Conservation (phyloP, 306 rosid genomes). For the Pterocarpus macrocarpus region DNA sequence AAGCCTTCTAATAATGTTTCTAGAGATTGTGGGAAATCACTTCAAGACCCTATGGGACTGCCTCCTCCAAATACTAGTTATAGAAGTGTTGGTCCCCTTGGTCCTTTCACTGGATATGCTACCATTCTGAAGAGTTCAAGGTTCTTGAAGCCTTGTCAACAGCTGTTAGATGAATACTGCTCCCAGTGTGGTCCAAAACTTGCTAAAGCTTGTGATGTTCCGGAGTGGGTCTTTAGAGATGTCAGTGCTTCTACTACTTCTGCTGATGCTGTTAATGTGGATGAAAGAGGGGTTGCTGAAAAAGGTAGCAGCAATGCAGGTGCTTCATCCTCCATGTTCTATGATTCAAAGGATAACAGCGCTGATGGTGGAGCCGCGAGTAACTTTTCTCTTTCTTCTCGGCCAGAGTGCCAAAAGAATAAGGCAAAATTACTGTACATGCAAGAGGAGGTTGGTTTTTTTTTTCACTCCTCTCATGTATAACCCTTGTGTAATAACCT, state of each 20-base stretch:
- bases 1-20: constrained; percentile 48
- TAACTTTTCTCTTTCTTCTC: constrained; percentile 59
- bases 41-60: constrained; percentile 58
- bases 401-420: constrained; percentile 76
- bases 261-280: constrained; percentile 45
- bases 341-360: constrained; percentile 58
- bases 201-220: constrained; percentile 36
- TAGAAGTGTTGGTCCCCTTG: constrained; percentile 80
- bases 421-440: constrained; percentile 81
- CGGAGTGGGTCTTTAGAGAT: constrained; percentile 61
- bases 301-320: constrained; percentile 54
- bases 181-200: constrained; percentile 36
- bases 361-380: constrained; percentile 61
- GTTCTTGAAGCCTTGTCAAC: constrained; percentile 79
- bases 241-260: constrained; percentile 50
- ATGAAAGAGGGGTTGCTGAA: constrained; percentile 47
- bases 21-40: constrained; percentile 56
- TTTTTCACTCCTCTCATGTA: constrained; percentile 5
- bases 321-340: constrained; percentile 62
- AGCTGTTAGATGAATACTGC: constrained; percentile 72
- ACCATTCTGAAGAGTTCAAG: constrained; percentile 80
- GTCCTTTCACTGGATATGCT: constrained; percentile 96
- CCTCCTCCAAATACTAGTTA: constrained; percentile 33
- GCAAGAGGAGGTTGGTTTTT: constrained; percentile 89
- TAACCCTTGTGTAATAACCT: background rate